phyloP scores from a whole-genome alignment of 2,329 filamentous ascomycete genomes.

The Colletotrichum ledebouriae region DNA sequence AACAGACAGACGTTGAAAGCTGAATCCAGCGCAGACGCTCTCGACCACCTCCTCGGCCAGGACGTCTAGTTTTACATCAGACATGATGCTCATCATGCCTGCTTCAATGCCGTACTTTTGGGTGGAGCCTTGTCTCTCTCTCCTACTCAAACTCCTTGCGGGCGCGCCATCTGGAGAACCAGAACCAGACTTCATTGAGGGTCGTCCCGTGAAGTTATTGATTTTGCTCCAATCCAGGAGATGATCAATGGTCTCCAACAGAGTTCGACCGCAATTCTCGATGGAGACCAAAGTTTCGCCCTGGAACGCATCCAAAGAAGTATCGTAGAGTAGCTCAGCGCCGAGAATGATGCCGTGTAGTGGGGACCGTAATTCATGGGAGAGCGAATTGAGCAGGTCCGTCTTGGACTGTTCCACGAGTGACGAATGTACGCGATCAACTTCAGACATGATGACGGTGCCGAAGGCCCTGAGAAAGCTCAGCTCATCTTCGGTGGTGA shows the following conservation, averaged over 20 bases:
- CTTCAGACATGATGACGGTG: slow-evolving; percentile 68
- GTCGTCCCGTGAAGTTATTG: slow-evolving; percentile 44
- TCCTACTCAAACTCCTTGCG: no score
- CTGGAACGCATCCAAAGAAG: slow-evolving; percentile 58
- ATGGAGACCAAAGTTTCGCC: slow-evolving; percentile 58
- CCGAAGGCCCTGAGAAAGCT: slow-evolving; percentile 65
- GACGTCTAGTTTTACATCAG: slow-evolving; percentile 49
- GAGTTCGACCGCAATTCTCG: slow-evolving; percentile 58
- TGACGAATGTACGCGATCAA: slow-evolving; percentile 59
- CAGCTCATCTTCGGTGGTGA: slow-evolving; percentile 63
- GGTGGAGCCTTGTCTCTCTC: neutral
- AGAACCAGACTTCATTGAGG: no score
- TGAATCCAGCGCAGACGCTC: slow-evolving; percentile 53
- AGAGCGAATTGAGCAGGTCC: slow-evolving; percentile 71
- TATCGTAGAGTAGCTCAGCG: slow-evolving; percentile 66
- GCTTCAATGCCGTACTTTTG: neutral
- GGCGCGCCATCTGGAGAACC: no score
- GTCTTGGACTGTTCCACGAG: slow-evolving; percentile 63
- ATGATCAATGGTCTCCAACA: slow-evolving; percentile 64
- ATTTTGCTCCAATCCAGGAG: slow-evolving; percentile 60
- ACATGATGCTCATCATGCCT: slow-evolving; percentile 45
- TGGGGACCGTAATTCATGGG: slow-evolving; percentile 72
- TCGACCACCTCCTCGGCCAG: slow-evolving; percentile 56
- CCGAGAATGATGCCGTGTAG: slow-evolving; percentile 71
- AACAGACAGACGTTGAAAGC: slow-evolving; percentile 48